phyloP scores from a whole-genome alignment of 495 filamentous ascomycete genomes.

The Evernia prunastri region DNA sequence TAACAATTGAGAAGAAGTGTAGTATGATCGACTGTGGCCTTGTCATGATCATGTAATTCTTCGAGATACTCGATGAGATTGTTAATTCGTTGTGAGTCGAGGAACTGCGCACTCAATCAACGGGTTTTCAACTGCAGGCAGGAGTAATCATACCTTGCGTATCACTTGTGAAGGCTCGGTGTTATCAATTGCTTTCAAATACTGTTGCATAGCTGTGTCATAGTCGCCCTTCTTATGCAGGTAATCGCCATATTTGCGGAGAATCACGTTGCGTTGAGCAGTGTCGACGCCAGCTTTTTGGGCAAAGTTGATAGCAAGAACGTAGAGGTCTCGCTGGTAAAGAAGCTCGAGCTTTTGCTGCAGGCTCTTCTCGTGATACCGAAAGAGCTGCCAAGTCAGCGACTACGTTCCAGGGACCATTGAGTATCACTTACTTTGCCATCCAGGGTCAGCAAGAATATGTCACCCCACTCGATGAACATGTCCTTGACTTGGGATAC shows the following conservation, averaged over 20 bases:
- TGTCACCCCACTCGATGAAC: slow-evolving; percentile 83
- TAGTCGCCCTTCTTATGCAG: slow-evolving; percentile 93
- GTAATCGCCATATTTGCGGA: slow-evolving; percentile 88
- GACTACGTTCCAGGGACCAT: slow-evolving; percentile 15
- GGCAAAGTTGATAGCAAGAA: slow-evolving; percentile 85
- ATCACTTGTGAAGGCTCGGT: slow-evolving; percentile 94
- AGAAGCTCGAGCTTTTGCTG: slow-evolving; percentile 89
- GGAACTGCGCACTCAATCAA: slow-evolving; percentile 50
- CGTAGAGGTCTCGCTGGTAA: slow-evolving; percentile 88
- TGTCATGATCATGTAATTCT: slow-evolving; percentile 89
- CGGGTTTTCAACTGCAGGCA: background rate
- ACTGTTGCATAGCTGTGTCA: slow-evolving; percentile 97
- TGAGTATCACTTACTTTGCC: slow-evolving; percentile 59
- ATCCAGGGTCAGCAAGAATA: slow-evolving; percentile 81
- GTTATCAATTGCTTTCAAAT: slow-evolving; percentile 90
- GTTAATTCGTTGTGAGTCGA: slow-evolving; percentile 93
- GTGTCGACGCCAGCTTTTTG: slow-evolving; percentile 76
- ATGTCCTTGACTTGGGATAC: slow-evolving; percentile 69
- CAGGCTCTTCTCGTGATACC: slow-evolving; percentile 87
- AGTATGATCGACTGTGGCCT: slow-evolving; percentile 92
- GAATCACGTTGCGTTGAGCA: slow-evolving; percentile 82
- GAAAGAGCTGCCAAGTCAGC: slow-evolving; percentile 54
- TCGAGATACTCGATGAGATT: slow-evolving; percentile 97
- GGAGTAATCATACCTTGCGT: slow-evolving; percentile 56
- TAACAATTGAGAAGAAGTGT: slow-evolving; percentile 95